Base-by-base conservation (phyloP, 257 asterid genomes). In the Cordia subcordata region DNA sequence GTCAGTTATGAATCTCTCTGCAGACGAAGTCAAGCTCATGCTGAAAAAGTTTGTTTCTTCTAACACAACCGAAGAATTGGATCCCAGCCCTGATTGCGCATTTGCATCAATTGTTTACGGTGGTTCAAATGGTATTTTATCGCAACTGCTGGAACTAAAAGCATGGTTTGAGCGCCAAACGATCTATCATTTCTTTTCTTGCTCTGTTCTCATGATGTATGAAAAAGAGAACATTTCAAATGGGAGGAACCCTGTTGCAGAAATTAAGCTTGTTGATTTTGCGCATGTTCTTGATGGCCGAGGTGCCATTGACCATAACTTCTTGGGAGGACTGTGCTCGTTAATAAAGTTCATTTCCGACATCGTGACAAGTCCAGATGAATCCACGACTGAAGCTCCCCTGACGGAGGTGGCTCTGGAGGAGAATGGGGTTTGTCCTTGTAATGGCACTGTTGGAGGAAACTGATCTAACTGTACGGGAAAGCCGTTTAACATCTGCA, bases 101-200 rank as follows among this genome's bases (percentile, higher is more conserved):
- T 84, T 82, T 62, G 95, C 96, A 45, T 82, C 98, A 20, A 53
- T 55, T 40, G 91, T 92, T 59, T 84, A 81, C 42, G 99, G 99
- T 32, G 95, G 96, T 39, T 74, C 96, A 40, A 62, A 67, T 10
- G 96, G 96, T 10, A 78, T 88, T 65, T 71, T 92, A 33, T 79
- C 96, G 0, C 94, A 88, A 69, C 65, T 92, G 23, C 75, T 82
- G 63, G 96, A 88, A 71, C 63, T 92, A 78, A 91, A 91, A 75
- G 70, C 95, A 0, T 91, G 98, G 96, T 87, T 91, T 65, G 98
- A 91, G 82, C 92, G 83, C 69, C 96, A 91, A 75, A 81, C 95
- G 0, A 65, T 54, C 8, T 87, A 75, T 68, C 96, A 88, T 71
- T 87, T 91, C 77, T 87, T 81, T 60, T 62, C 96, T 10, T 68